Conservation (phyloP, 352 stramenopile species). For the Globisporangium acanthophoron region DNA sequence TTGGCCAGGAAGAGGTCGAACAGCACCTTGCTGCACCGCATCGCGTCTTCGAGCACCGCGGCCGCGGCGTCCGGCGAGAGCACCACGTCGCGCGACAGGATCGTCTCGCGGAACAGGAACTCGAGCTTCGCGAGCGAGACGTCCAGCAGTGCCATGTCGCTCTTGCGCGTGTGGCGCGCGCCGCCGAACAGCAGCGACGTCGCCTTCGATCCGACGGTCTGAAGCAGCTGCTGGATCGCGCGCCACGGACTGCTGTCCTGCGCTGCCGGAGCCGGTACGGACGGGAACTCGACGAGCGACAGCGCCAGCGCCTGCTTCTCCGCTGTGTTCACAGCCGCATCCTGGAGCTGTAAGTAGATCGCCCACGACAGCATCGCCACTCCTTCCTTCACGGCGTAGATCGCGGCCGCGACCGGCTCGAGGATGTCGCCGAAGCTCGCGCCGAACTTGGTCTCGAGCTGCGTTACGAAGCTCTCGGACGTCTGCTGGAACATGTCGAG, state of each 20-base stretch:
- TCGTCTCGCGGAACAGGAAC: conserved; percentile 49
- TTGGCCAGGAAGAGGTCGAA: conserved; percentile 83
- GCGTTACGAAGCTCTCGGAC: conserved; percentile 70
- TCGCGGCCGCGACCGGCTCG: conserved; percentile 65
- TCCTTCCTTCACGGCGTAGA: conserved; percentile 86
- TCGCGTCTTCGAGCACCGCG: conserved; percentile 25
- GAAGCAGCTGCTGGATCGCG: conserved; percentile 59
- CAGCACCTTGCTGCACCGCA: conserved; percentile 63
- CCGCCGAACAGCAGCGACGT: conserved; percentile 43
- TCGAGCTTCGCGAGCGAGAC: conserved; percentile 67
- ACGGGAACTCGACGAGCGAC: conserved; percentile 70
- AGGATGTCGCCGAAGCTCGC: conserved; percentile 81
- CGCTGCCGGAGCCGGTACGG: conserved; percentile 17
- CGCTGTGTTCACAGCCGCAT: conserved; percentile 31
- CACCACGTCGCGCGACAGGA: conserved; percentile 14
- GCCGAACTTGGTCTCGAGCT: conserved; percentile 63
- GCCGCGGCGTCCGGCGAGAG: conserved; percentile 19
- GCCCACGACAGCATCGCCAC: conserved; percentile 65
- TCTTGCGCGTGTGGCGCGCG: conserved; percentile 43
- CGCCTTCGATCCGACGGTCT: conserved; percentile 34
- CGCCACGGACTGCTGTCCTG: conserved; percentile 50
- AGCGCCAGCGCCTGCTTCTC: conserved; percentile 49
- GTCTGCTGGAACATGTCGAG: conserved; percentile 88
- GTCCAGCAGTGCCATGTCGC: conserved; percentile 65
- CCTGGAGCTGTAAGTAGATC: conserved; percentile 48